A percentile compares a stretch with the other conserved stretches of the same genome.
phyloP scores from a whole-genome alignment of 140 eudicot species.

The Senecio squalidus region DNA sequence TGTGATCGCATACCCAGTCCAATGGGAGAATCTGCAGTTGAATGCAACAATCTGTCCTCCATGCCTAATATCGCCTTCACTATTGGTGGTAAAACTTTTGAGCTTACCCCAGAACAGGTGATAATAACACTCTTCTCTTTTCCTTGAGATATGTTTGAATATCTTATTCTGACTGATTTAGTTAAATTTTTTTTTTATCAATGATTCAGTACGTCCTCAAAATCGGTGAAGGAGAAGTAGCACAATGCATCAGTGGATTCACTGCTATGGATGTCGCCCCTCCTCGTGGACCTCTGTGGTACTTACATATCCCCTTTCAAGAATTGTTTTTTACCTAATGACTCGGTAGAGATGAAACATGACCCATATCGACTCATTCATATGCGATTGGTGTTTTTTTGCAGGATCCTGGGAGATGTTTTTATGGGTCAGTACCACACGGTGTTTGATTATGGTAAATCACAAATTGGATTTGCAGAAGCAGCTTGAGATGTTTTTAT shows the following conservation, averaged over 20 bases:
- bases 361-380: too few species aligned
- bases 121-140: not conserved
- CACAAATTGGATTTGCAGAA: conserved; percentile 75
- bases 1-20: conserved; percentile 86
- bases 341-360: too few species aligned
- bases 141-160: not conserved
- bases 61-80: conserved; percentile 70
- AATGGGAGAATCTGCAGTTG: conserved; percentile 63
- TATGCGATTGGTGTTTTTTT: not conserved
- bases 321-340: not conserved
- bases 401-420: conserved; percentile 93
- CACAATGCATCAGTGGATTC: conserved; percentile 79
- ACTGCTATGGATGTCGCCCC: conserved; percentile 77
- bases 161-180: not conserved
- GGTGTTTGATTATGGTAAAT: conserved; percentile 73
- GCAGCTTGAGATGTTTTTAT: conserved; percentile 39
- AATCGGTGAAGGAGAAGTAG: conserved; percentile 51
- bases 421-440: conserved; percentile 92
- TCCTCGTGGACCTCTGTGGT: conserved; percentile 93
- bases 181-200: too few species aligned
- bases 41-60: conserved; percentile 44
- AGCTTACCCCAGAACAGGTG: conserved; percentile 83
- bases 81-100: conserved; percentile 55
- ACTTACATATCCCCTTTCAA: conserved; percentile 16
- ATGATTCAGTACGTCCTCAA: conserved; percentile 80